Evolutionary conservation across 495 filamentous ascomycete genomes (phyloP), one percentile per base, ranked within the genome.

Genomic region (Poronia punctata): DNA sequence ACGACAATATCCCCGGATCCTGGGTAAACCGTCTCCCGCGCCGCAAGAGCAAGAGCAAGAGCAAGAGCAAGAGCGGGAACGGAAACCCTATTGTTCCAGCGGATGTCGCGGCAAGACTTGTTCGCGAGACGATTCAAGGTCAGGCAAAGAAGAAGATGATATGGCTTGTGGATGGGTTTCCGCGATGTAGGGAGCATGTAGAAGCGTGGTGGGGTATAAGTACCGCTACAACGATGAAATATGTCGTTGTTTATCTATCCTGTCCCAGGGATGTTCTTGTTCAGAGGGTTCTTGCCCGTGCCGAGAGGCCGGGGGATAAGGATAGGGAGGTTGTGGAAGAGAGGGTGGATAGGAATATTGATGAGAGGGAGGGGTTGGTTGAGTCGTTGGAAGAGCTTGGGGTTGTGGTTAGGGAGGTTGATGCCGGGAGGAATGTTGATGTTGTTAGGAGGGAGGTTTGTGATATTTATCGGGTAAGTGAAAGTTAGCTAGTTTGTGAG

Each of bases 131-230:
- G 10, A 48, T 52, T 10, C 38, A 40, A 6, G 47, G 47, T 10
- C 27, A 23, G 10, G n/a, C 9, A 10, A 15, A 40, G 15, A 38
- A 38, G 7, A 37, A 51, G 20, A 23, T 32, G 10, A 40, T 18
- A 3, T 54, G 45, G 48, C 33, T 52, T 9, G 9, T 52, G 7
- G 48, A 55, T 17, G 39, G 45, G 7, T 52, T 49, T 21, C 45
- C 51, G 1, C 45, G 48, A 1, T 14, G 15, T 8, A 31, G 44
- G 34, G 26, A 43, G 11, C 41, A 52, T 9, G 42, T 49, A 8
- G 14, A 34, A 1, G 38, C 35, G 5, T 44, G 38, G 45, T 4
- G 35, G 14, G 10, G 27, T 22, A 3, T 31, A 36, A 21, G 43
- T 46, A 31, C 48, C 45, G 20, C 42, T 1, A 19, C 18, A 45